Base-by-base conservation (phyloP, 352 stramenopile species). In the Phytophthora syringae region DNA sequence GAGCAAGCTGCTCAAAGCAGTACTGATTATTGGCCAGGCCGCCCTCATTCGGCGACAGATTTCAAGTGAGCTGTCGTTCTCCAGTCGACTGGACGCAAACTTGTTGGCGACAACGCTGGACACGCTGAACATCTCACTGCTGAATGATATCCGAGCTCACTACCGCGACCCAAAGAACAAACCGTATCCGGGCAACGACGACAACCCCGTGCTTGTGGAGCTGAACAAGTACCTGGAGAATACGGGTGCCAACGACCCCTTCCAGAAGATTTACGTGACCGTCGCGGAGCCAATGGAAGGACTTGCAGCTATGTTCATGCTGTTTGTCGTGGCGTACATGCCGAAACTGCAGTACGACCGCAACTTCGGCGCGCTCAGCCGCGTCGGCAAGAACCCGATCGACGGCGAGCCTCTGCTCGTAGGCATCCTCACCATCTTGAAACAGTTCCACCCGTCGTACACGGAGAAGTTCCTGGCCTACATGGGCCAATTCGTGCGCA, bases 381-480 rank as follows among this genome's bases (percentile, higher is more conserved):
- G 93, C 27, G 80, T 98, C 58, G 77, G 76, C 7, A 94, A 95
- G 73, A 98, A 98, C 64, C 88, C 91, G 7, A 95, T 98, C 37
- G 95, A 98, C 63, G 95, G 95, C 39, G 84, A 95, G 65, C 90
- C 93, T 44, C 64, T 98, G 51, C 78, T 98, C 27, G 74, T 97
- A 21, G 95, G 95, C 10, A 93, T 98, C 37, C 68, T 93, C 18
- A 98, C 94, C 5, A 83, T 98, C 34, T 86, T 98, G 53, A 97
- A 97, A 72, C 95, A 98, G 74, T 98, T 98, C 70, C 94, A 98
- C 71, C 90, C 92, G 52, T 96, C 90, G 22, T 98, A 97, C 76
- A 94, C 89, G n/a, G 83, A 97, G 55, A 92, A 94, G 52, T 97
- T 98, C 53, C 76, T 98, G 15, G 82, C 88, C 20, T 98, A 97